These are phyloP conservation scores for Choiromyces venosus DNA, from an alignment of 495 filamentous ascomycete species.

Conservation along the genomic window DNA sequence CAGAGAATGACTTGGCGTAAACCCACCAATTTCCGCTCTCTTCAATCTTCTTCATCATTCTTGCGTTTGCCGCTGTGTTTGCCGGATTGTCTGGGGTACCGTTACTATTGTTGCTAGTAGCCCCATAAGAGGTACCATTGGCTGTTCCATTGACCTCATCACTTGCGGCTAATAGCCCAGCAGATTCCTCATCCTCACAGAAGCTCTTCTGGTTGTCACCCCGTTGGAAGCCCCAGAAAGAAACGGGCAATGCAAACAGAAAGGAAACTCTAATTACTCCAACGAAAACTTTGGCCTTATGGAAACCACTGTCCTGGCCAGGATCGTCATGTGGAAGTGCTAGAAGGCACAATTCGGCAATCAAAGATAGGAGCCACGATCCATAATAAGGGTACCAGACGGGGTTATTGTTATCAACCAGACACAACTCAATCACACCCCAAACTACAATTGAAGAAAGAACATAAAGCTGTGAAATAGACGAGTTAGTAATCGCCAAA, in stretches of 20 bases:
- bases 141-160: background rate
- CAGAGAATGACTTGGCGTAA: constrained; percentile 58
- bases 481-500: constrained; percentile 9
- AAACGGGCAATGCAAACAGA: constrained; percentile 40
- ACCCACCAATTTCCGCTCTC: constrained; percentile 60
- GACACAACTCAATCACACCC: constrained; percentile 51
- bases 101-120: constrained; percentile 8
- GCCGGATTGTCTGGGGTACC: constrained; percentile 36
- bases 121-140: constrained; percentile 19
- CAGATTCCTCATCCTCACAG: constrained; percentile 40
- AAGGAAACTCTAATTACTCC: constrained; percentile 38
- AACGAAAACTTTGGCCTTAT: constrained; percentile 24
- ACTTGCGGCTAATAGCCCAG: constrained; percentile 31
- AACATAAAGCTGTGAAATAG: constrained; percentile 45
- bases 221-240: constrained; percentile 32
- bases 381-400: constrained; percentile 61
- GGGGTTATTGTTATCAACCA: constrained; percentile 48
- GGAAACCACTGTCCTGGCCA: constrained; percentile 18
- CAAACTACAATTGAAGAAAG: constrained; percentile 55
- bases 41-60: constrained; percentile 54
- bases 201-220: constrained; percentile 16
- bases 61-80: constrained; percentile 49
- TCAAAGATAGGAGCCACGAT: constrained; percentile 51
- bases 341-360: constrained; percentile 50
- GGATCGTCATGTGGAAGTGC: constrained; percentile 40